These are phyloP conservation scores for Talaromyces marneffei DNA, from an alignment of 2,329 filamentous ascomycete species.

Conservation along the genomic window DNA sequence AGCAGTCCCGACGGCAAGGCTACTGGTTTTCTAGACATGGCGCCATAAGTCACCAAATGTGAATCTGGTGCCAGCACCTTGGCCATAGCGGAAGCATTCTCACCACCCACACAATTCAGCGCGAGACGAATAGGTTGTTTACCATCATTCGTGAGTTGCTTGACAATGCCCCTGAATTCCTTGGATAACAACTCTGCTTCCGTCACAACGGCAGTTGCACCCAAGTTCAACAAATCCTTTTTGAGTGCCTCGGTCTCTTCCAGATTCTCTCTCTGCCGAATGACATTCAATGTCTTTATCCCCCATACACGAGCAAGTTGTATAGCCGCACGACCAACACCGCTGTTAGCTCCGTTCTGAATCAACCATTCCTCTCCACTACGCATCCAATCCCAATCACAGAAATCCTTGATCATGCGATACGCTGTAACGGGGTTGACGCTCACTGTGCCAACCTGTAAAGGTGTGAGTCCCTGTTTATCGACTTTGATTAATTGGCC, in stretches of 20 bases:
- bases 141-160: conserved; percentile 66
- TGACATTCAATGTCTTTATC: conserved; percentile 80
- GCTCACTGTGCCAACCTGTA: conserved; percentile 79
- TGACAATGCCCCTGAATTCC: conserved; percentile 46
- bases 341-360: conserved; percentile 93
- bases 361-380: conserved; percentile 84
- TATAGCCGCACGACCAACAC: conserved; percentile 84
- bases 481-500: conserved; percentile 64
- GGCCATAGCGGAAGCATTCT: conserved; percentile 71
- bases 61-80: conserved; percentile 64
- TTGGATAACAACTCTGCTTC: conserved; percentile 50
- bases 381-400: conserved; percentile 47
- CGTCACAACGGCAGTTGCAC: conserved; percentile 58
- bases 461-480: conserved; percentile 61
- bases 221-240: conserved; percentile 54
- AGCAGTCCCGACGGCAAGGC: conserved; percentile 73
- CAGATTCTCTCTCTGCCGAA: conserved; percentile 63
- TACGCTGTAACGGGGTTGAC: conserved; percentile 95
- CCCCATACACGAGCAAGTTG: conserved; percentile 84
- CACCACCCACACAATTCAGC: conserved; percentile 90
- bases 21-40: conserved; percentile 86
- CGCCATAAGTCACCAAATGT: conserved; percentile 87
- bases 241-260: conserved; percentile 62
- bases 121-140: conserved; percentile 69
- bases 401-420: conserved; percentile 81